Evolutionary conservation across 2,329 filamentous ascomycete genomes (phyloP), one percentile per base, ranked within the genome.

Genomic region (Ilyonectria mors-panacis): DNA sequence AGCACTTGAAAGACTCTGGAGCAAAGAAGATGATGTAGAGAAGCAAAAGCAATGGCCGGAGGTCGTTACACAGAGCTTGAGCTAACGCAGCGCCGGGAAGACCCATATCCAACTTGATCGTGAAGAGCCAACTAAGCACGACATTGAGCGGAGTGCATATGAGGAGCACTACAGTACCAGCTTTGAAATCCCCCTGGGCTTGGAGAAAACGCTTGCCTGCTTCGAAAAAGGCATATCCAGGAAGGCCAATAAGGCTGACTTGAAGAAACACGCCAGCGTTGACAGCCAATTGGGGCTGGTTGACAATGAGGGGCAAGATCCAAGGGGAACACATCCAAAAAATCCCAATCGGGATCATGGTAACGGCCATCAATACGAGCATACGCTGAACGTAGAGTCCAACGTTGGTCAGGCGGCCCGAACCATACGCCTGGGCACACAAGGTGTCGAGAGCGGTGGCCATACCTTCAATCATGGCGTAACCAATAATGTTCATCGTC

Each of bases 191-290:
- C 1, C 87, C 86, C 67, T 88, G 86, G 0, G 86, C 85, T 73
- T 88, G 86, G 3, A 87, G 80, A 67, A 87, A 88, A 0, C 86
- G 80, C 72, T 88, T 88, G 1, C 84, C 79, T 0, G 85, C 85
- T 69, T 88, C 87, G 44, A 88, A 89, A 9, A 82, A 81, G 2
- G 84, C 85, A 62, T 87, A 88, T 3, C 86, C 86, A 1, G 86
- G 86, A 1, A 86, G 78, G 0, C 86, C 85, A 10, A 86, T 74
- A 1, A 88, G 77, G 42, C 85, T 82, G 51, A 86, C 80, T 9
- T 81, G 80, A 35, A 88, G 72, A 63, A 87, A 89, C 0, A 76
- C 77, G 15, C 86, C 85, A 0, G 86, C 87, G 70, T 85, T 82
- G 51, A 82, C 73, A 2, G 85, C 85, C 8, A 88, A 73, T 13